phyloP scores from a whole-genome alignment of 2,329 filamentous ascomycete genomes.

The Colletotrichum euphorbiae region DNA sequence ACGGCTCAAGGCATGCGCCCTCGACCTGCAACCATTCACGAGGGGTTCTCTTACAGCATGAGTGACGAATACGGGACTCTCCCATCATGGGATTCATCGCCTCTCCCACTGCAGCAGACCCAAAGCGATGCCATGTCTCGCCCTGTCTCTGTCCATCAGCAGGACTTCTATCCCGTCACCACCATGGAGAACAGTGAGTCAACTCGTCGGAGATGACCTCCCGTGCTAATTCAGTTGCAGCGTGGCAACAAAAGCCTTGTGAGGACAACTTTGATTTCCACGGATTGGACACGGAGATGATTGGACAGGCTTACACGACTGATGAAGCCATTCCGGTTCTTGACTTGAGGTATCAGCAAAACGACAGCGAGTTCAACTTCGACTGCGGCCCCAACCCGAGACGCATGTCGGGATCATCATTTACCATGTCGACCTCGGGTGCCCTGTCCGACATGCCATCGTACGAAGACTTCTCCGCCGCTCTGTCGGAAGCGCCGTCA shows the following conservation, averaged over 20 bases:
- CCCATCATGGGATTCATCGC: slow-evolving; percentile 68
- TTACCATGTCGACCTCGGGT: slow-evolving; percentile 76
- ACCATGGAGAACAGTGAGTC: slow-evolving; percentile 63
- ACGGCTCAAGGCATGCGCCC: slow-evolving; percentile 62
- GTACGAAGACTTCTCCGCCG: slow-evolving; percentile 77
- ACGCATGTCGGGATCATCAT: slow-evolving; percentile 78
- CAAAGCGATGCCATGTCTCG: slow-evolving; percentile 64
- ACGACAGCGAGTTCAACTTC: slow-evolving; percentile 64
- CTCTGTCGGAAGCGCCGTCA: slow-evolving; percentile 74
- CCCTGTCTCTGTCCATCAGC: slow-evolving; percentile 68
- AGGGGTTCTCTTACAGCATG: slow-evolving; percentile 70
- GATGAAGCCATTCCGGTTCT: slow-evolving; percentile 73
- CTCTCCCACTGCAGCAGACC: slow-evolving; percentile 62
- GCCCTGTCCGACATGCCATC: slow-evolving; percentile 75
- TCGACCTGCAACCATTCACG: slow-evolving; percentile 70
- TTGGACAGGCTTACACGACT: slow-evolving; percentile 71
- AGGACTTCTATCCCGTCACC: slow-evolving; percentile 62
- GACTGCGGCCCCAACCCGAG: slow-evolving; percentile 67
- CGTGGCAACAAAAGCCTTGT: slow-evolving; percentile 66
- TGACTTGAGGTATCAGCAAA: slow-evolving; percentile 66
- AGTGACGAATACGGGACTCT: slow-evolving; percentile 64
- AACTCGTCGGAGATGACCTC: slow-evolving; percentile 2
- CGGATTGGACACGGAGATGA: slow-evolving; percentile 68
- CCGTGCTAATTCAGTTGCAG: slow-evolving; percentile 30
- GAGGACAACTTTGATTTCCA: slow-evolving; percentile 69